Base-by-base conservation (phyloP, 148 eudicot genomes). In the Camellia sinensis region DNA sequence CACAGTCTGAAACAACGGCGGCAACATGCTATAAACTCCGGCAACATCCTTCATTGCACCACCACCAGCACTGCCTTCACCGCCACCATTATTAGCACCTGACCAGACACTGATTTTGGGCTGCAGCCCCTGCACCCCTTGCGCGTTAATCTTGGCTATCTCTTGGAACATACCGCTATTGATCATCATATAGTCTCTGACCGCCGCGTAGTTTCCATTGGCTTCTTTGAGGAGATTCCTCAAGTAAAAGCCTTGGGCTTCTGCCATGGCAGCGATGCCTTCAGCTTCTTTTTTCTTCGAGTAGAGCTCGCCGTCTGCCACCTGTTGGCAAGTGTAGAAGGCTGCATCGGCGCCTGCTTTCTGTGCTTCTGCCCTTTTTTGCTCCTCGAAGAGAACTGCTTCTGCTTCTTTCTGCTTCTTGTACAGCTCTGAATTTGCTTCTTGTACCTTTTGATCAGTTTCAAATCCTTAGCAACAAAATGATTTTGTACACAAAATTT, bases 31-130 rank as follows among this genome's bases (percentile, higher is more conserved):
- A 21, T 85, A 85, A 12, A 82, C 73, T 3, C 81, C 79, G 7
- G 85, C 88, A 6, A 85, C 75, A 2, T 83, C 88, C 48, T 65
- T 76, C 88, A 85, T 56, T 6, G 67, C 78, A 6, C 78, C 72
- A 6, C 73, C 66, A 22, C 76, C 54, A 0, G 18, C 82, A 60
- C 22, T 77, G 48, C 74, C 41, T 0, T 66, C 15, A 8, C 22
- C 46, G 0, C 50, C 60, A 14, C 65, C 80, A 48, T 83, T 80
- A 22, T 71, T 69, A 59, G 81, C 81, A 12, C 69, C 59, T 1
- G 87, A 67, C 87, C 87, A 82, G 21, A 85, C 19, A 61, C 84
- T 82, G 15, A 85, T 85, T 74, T 82, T 85, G 1, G 87, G 87
- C 72, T 85, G 78, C 75, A 85, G 21, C 6, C 84, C 87, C 3